Percentiles rank a stretch among this genome's conserved stretches.
Conservation (phyloP, 2,329 filamentous ascomycete genomes). For the Colletotrichum eremochloae region DNA sequence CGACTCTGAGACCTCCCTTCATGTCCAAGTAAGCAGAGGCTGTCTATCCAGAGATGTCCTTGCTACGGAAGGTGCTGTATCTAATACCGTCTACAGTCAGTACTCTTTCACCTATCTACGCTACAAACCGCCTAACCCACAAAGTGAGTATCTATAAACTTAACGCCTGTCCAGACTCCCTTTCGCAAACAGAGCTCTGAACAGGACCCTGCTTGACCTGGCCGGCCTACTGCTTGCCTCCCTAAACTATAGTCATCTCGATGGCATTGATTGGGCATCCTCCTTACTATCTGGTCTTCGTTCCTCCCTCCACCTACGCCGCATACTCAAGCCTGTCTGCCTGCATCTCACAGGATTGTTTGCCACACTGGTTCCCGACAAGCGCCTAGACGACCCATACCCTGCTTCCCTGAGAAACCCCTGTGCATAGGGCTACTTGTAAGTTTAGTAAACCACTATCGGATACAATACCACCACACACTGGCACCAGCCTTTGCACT, state of each 20-base stretch:
- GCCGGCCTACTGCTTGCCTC: not conserved
- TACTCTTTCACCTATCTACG: not conserved
- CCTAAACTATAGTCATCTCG: not conserved
- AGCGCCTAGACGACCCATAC: slow-evolving; percentile 27
- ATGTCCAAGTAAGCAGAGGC: not conserved
- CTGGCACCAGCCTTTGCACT: not conserved
- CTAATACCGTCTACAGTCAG: not conserved
- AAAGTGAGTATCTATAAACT: slow-evolving; percentile 2
- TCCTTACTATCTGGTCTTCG: not conserved
- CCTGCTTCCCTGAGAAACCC: slow-evolving; percentile 7
- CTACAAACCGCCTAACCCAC: not conserved
- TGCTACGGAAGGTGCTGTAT: not conserved
- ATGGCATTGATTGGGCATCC: slow-evolving; percentile 7
- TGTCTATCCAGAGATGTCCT: not conserved
- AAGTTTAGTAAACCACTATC: not conserved
- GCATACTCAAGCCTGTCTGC: not conserved
- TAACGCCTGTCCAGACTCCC: not conserved
- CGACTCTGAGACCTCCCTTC: not conserved
- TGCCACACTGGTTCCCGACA: slow-evolving; percentile 10
- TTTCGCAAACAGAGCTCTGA: not conserved
- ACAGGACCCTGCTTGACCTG: not conserved
- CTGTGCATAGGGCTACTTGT: not conserved
- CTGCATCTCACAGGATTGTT: slow-evolving; percentile 4
- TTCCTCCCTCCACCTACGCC: not conserved
- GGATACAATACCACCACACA: not conserved